These are phyloP conservation scores for Ceratocystis lukuohia DNA, from an alignment of 2,329 filamentous ascomycete species.

Conservation along the genomic window DNA sequence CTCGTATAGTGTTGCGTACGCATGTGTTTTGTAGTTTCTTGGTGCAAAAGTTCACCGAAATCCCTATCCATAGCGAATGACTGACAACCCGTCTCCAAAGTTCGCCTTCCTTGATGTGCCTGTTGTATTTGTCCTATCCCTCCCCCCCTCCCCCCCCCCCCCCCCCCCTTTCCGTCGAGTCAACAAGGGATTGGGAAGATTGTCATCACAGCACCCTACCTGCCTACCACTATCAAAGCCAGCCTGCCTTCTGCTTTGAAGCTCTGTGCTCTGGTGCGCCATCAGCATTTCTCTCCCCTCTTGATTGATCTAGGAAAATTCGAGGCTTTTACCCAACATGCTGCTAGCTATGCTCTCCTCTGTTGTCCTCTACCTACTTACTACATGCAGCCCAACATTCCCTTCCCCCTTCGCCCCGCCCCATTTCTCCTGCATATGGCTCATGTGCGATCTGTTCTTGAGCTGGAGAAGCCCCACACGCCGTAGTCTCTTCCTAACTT, in stretches of 20 bases:
- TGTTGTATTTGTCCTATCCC: not conserved
- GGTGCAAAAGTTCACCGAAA: not conserved
- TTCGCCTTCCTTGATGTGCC: not conserved
- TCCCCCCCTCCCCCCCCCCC: not conserved
- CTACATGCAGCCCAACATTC: slow-evolving; percentile 2
- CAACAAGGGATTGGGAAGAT: not conserved
- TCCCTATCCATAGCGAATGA: no score
- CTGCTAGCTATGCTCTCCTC: not conserved
- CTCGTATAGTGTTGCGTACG: not conserved
- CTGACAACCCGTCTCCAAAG: not conserved
- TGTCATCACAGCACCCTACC: not conserved
- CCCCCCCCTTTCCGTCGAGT: not conserved
- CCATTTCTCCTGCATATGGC: slow-evolving; percentile 19
- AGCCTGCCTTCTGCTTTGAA: no score
- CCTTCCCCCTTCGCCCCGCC: slow-evolving; percentile 10
- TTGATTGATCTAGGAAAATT: not conserved
- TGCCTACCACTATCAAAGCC: no score
- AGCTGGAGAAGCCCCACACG: slow-evolving; percentile 13
- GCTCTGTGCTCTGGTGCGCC: not conserved
- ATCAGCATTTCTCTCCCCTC: not conserved
- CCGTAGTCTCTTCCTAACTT: not conserved
- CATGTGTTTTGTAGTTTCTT: not conserved
- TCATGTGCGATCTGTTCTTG: slow-evolving; percentile 18
- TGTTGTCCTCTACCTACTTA: not conserved
- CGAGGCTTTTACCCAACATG: not conserved